Evolutionary conservation across 1,284 basidiomycete genomes (phyloP).

Genomic region (Malassezia dermatis): DNA sequence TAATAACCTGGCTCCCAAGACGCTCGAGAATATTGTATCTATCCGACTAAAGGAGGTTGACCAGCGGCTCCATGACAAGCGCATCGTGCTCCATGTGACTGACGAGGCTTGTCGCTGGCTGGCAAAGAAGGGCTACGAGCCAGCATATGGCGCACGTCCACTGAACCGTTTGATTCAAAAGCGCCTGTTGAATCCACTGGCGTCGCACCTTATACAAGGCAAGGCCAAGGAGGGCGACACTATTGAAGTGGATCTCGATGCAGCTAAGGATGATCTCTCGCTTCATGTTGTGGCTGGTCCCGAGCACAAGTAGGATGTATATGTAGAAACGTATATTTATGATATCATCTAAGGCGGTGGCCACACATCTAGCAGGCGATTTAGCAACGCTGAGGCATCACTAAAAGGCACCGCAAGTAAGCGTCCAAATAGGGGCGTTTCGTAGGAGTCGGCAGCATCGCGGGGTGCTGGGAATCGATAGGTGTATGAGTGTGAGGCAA

Average conservation of each 20-base stretch:
- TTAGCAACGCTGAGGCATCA: background rate
- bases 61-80: conserved; percentile 25
- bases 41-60: conserved; percentile 52
- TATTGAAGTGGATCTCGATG: conserved; percentile 13
- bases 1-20: conserved; percentile 75
- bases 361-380: conserved; percentile 8
- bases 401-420: conserved; percentile 28
- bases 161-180: conserved; percentile 42
- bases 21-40: conserved; percentile 60
- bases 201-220: conserved; percentile 25
- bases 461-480: conserved; percentile 41
- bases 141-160: conserved; percentile 72
- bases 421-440: conserved; percentile 38
- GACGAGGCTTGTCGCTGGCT: conserved; percentile 62
- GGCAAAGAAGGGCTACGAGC: conserved; percentile 68
- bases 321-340: background rate
- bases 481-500: conserved; percentile 30
- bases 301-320: background rate
- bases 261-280: background rate
- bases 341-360: background rate
- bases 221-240: conserved; percentile 21
- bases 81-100: conserved; percentile 65
- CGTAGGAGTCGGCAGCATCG: conserved; percentile 37
- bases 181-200: conserved; percentile 35
- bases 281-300: background rate